A percentile compares a stretch with the other conserved stretches of the same genome.
Conservation (phyloP, 495 filamentous ascomycete species). For the Xylaria scruposa region DNA sequence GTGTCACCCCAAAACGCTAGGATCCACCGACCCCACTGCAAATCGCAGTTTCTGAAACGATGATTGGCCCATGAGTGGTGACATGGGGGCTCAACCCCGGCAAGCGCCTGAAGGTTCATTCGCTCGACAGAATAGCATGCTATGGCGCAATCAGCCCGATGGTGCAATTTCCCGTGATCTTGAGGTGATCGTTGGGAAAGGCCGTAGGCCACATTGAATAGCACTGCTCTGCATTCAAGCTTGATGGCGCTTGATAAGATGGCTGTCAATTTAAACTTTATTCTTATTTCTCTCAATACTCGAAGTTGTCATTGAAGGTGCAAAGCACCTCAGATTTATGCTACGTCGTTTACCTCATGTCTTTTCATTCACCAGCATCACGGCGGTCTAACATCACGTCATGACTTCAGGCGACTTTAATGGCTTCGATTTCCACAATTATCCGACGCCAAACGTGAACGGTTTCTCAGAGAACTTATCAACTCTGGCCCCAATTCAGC, state of each 20-base stretch:
- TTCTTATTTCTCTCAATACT: constrained; percentile 15
- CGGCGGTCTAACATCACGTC: constrained; percentile 40
- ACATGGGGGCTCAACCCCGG: constrained; percentile 3
- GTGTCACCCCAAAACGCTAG: background rate
- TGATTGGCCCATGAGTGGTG: constrained; percentile 3
- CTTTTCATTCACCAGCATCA: constrained; percentile 31
- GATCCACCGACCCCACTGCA: constrained; percentile 4
- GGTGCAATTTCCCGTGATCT: constrained; percentile 47
- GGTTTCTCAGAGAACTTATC: constrained; percentile 51
- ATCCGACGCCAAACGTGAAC: constrained; percentile 55
- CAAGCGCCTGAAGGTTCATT: constrained; percentile 24
- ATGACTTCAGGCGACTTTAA: constrained; percentile 60
- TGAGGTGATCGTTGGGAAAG: constrained; percentile 39
- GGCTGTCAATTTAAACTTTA: constrained; percentile 19
- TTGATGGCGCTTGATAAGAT: constrained; percentile 17
- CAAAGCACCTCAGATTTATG: constrained; percentile 37
- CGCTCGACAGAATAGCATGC: constrained; percentile 40
- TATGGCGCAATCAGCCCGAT: constrained; percentile 44
- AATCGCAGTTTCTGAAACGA: background rate
- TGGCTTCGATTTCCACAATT: constrained; percentile 55
- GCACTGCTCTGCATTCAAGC: constrained; percentile 23
- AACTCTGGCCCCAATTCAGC: constrained; percentile 57
- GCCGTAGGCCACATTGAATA: constrained; percentile 23
- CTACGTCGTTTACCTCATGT: constrained; percentile 31
- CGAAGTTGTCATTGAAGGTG: constrained; percentile 41